Conservation (phyloP, 1,139 yeast species). For the Saccharomyces hybrid region DNA sequence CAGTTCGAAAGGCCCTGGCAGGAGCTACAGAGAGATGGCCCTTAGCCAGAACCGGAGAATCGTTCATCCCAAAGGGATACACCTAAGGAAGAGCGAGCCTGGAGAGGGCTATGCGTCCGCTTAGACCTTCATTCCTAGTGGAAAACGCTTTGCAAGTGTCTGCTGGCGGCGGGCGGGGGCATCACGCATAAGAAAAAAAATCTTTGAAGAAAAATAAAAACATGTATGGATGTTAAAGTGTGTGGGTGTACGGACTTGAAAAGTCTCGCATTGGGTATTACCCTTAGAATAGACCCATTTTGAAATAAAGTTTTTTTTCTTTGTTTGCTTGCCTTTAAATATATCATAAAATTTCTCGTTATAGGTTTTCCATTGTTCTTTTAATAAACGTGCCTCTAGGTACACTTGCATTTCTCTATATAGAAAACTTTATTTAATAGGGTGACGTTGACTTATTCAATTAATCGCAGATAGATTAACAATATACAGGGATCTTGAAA, state of each 20-base stretch:
- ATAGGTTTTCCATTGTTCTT: neutral
- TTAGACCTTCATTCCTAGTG: neutral
- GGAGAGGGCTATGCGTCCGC: neutral
- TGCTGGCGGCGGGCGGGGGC: neutral
- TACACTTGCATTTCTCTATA: neutral
- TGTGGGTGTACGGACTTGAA: neutral
- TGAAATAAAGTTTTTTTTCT: neutral
- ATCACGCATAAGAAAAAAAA: neutral
- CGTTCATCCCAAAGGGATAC: neutral
- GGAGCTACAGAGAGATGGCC: neutral
- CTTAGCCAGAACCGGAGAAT: neutral
- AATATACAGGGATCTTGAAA: neutral
- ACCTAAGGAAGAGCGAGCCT: neutral
- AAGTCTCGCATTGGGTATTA: neutral
- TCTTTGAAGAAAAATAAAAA: neutral
- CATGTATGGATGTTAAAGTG: neutral
- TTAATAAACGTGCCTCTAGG: neutral
- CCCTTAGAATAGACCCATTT: neutral
- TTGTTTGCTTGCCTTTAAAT: neutral
- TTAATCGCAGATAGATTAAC: neutral
- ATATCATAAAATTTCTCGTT: neutral
- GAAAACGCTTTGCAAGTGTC: neutral
- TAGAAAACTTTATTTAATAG: neutral
- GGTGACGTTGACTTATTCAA: neutral
- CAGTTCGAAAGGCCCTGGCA: neutral